Percentiles rank a stretch among this genome's conserved stretches.
Evolutionary conservation across 2,329 filamentous ascomycete genomes (phyloP).

Genomic region (Stagonosporopsis tanaceti): DNA sequence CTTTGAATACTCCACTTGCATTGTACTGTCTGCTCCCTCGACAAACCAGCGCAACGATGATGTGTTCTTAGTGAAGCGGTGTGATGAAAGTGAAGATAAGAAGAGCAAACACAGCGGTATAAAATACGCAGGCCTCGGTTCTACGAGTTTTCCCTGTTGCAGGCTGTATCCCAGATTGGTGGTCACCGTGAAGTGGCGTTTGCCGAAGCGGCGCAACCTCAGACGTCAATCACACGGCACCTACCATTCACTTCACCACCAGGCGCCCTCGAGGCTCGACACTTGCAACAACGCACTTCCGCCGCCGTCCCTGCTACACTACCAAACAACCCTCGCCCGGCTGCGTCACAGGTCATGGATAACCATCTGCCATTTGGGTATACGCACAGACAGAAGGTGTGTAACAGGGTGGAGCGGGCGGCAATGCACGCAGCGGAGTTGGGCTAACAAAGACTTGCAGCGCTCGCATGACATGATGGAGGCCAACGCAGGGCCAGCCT

Average conservation of each 20-base stretch:
- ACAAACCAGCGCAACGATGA: not conserved
- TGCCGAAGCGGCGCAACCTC: slow-evolving; percentile 13
- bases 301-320: not conserved
- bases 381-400: slow-evolving; percentile 47
- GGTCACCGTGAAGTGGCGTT: slow-evolving; percentile 20
- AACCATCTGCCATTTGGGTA: slow-evolving; percentile 41
- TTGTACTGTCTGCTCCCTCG: slow-evolving; percentile 18
- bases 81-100: not conserved
- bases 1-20: slow-evolving; percentile 6
- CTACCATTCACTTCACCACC: slow-evolving; percentile 8
- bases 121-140: not conserved
- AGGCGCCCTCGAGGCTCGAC: slow-evolving; percentile 1
- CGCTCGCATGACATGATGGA: slow-evolving; percentile 48
- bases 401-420: slow-evolving; percentile 24
- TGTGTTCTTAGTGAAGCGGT: not conserved
- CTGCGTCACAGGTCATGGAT: slow-evolving; percentile 38
- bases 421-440: slow-evolving; percentile 23
- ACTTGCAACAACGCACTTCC: slow-evolving; percentile 6
- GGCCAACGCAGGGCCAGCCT: slow-evolving; percentile 37
- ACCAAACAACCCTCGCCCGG: not conserved
- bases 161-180: not conserved
- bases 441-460: slow-evolving; percentile 28
- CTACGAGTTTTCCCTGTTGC: not conserved
- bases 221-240: slow-evolving; percentile 8
- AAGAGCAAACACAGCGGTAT: not conserved